Base-by-base conservation (phyloP, 2,329 filamentous ascomycete genomes). In the Talaromyces sp. region DNA sequence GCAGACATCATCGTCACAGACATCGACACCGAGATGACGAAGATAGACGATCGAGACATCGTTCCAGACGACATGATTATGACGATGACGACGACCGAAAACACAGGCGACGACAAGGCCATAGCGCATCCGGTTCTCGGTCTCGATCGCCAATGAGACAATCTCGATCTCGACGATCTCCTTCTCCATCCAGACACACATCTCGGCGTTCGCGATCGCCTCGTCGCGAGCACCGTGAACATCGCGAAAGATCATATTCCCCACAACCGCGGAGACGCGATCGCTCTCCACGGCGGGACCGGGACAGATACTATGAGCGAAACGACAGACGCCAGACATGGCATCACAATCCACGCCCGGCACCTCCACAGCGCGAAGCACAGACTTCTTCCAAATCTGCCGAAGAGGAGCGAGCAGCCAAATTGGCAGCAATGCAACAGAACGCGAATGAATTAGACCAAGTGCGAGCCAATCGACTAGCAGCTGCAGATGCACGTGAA, bases 371-470 rank as follows among this genome's bases (percentile, higher is more conserved):
- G 29, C 65, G 43, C 17, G 65, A 64, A n/a, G 13, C 36, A 25
- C 49, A 40, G 36, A 27, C 68, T n/a, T 60, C 68, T 58, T 47
- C 62, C 59, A 58, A 34, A 49, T 27, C 49, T 70, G 65, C 65
- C 63, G 62, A 84, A 22, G 84, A 86, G 25, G 88, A 90, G 68
- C 83, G 84, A n/a, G 87, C 88, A 13, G 84, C 85, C 25, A 90
- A 87, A 74, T 76, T 92, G 29, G 89, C 88, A 11, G 88, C 86
- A 2, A 92, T 92, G 89, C 89, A 91, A 74, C 83, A 85, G 22
- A 87, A 87, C 29, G 89, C 89, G 5, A 84, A 84, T 1, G 85
- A 89, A 5, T 80, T 95, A 36, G 90, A 93, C 70, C 75, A 81
- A 22, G 87, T 90, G 69, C 87, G 91, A 34, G 84, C 86, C 68